These are phyloP conservation scores for Candolleomyces eurysporus DNA, from an alignment of 768 basidiomycete species.

Conservation along the genomic window DNA sequence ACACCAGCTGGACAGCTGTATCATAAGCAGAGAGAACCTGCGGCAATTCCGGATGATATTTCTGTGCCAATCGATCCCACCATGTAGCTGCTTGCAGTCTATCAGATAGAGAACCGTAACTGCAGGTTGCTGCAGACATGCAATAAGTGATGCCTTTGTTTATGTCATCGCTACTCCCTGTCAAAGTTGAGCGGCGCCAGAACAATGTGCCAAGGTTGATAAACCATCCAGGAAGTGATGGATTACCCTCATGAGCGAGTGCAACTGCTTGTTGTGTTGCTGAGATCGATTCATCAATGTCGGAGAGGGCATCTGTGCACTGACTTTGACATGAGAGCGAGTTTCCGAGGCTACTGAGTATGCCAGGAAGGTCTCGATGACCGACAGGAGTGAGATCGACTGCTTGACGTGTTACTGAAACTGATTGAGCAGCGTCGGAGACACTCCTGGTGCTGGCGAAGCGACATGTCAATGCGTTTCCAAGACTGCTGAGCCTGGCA, in stretches of 20 bases:
- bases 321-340: neutral
- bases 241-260: too few species aligned
- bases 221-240: too few species aligned
- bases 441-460: neutral
- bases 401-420: neutral
- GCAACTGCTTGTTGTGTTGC: too few species aligned
- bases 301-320: neutral
- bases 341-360: neutral
- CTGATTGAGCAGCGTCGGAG: neutral
- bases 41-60: neutral
- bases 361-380: neutral
- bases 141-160: neutral
- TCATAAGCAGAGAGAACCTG: neutral
- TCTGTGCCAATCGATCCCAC: slow-evolving; percentile 2
- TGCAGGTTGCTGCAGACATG: slow-evolving; percentile 3
- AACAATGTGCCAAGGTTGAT: neutral
- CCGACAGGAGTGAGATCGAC: neutral
- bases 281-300: too few species aligned
- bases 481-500: neutral
- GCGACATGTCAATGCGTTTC: neutral
- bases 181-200: neutral
- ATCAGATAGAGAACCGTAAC: slow-evolving; percentile 1
- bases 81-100: slow-evolving; percentile 3
- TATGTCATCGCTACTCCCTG: slow-evolving; percentile 3
- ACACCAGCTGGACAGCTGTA: neutral